Percentiles rank a stretch among this genome's conserved stretches.
Evolutionary conservation across 371 early-diverging fungal species (phyloP).

Genomic region (Syncephalastrum monosporum): DNA sequence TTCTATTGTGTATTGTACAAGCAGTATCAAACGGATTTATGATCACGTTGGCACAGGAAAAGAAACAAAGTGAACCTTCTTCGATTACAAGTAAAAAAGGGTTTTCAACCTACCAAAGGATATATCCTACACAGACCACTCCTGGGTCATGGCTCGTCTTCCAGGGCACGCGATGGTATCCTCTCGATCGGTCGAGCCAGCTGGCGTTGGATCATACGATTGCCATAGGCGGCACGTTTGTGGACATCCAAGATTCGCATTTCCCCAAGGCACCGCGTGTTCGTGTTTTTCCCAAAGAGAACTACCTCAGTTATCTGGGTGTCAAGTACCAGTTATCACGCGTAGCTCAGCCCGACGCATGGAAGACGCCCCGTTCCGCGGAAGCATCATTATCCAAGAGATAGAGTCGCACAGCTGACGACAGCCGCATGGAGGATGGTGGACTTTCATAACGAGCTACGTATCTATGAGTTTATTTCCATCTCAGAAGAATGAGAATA

Average conservation of each 20-base stretch:
- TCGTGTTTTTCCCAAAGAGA: conserved; percentile 43
- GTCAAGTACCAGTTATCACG: conserved; percentile 38
- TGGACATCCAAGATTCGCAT: conserved; percentile 36
- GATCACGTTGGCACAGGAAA: not conserved
- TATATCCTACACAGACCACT: conserved; percentile 8
- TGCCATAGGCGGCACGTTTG: conserved; percentile 39
- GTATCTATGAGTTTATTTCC: too few relatives aligned
- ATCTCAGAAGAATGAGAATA: not conserved
- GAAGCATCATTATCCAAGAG: not conserved
- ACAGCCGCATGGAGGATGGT: too few relatives aligned
- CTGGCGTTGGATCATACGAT: conserved; percentile 36
- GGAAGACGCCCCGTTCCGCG: conserved; percentile 7
- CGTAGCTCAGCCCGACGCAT: conserved; percentile 37
- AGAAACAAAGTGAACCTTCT: not conserved
- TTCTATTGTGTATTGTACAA: conserved; percentile 18
- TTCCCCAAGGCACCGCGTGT: conserved; percentile 39
- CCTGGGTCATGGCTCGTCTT: conserved; percentile 31
- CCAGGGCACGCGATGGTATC: conserved; percentile 32
- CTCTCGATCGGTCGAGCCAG: conserved; percentile 34
- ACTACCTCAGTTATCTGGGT: conserved; percentile 42
- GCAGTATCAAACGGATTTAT: conserved; percentile 14
- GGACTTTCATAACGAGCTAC: too few relatives aligned
- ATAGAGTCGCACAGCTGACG: too few relatives aligned
- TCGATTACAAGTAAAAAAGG: not conserved
- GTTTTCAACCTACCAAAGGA: conserved; percentile 6